These are phyloP conservation scores for Amylostereum areolatum DNA, from an alignment of 1,284 basidiomycete genomes.

Conservation along the genomic window DNA sequence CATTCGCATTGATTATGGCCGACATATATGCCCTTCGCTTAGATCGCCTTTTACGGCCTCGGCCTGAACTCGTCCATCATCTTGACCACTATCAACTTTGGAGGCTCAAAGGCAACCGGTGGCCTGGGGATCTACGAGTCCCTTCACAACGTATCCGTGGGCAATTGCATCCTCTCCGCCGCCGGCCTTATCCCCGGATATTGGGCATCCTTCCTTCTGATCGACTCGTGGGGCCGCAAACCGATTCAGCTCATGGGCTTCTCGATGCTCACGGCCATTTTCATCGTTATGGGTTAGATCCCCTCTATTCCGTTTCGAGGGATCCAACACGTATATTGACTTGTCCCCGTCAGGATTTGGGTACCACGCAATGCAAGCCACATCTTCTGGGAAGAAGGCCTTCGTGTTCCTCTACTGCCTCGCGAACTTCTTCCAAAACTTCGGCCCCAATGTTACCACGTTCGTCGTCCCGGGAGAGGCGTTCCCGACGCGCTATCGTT, in stretches of 20 bases:
- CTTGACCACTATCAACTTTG: constrained; percentile 54
- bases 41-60: constrained; percentile 84
- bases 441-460: constrained; percentile 80
- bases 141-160: constrained; percentile 49
- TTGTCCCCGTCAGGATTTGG: constrained; percentile 37
- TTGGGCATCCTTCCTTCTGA: constrained; percentile 61
- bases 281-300: constrained; percentile 46
- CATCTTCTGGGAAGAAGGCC: constrained; percentile 45
- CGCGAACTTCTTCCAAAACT: constrained; percentile 71
- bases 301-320: neutral
- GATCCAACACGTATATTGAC: neutral
- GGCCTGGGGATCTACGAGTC: constrained; percentile 34
- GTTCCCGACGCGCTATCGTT: constrained; percentile 85
- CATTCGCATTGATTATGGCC: constrained; percentile 10
- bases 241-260: constrained; percentile 80
- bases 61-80: constrained; percentile 76
- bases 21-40: constrained; percentile 16
- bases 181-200: constrained; percentile 75
- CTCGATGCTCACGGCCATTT: constrained; percentile 58
- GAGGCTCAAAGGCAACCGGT: constrained; percentile 29
- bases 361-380: constrained; percentile 60
- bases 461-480: constrained; percentile 80
- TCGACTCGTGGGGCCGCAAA: constrained; percentile 70
- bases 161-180: constrained; percentile 65
- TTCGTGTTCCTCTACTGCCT: constrained; percentile 80